Percentiles rank a stretch among this genome's conserved stretches.
Evolutionary conservation across 2,329 filamentous ascomycete species (phyloP).

Genomic region (Stemphylium vesicarium): DNA sequence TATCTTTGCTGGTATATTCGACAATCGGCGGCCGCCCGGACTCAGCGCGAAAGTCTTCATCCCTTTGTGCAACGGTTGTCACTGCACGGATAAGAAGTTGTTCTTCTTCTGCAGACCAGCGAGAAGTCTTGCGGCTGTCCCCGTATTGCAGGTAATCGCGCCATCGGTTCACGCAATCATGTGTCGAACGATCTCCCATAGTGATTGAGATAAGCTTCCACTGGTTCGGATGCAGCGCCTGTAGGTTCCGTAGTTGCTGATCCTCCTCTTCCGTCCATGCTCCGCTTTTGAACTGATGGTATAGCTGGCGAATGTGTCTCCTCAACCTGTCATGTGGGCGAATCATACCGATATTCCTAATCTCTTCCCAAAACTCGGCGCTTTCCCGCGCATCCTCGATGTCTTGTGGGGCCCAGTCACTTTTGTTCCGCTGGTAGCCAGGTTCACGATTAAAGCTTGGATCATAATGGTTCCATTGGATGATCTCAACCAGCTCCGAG

Average conservation of each 20-base stretch:
- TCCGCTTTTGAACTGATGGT: slow-evolving; percentile 68
- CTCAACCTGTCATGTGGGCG: slow-evolving; percentile 45
- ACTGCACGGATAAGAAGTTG: slow-evolving; percentile 60
- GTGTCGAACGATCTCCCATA: slow-evolving; percentile 66
- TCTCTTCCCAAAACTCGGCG: slow-evolving; percentile 41
- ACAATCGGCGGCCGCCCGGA: slow-evolving; percentile 30
- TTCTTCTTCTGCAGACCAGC: slow-evolving; percentile 69
- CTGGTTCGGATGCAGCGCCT: slow-evolving; percentile 58
- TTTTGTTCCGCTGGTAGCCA: background rate
- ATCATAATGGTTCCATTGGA: slow-evolving; percentile 21
- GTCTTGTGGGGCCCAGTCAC: slow-evolving; percentile 2
- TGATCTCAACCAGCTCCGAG: slow-evolving; percentile 27
- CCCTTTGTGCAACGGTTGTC: slow-evolving; percentile 59
- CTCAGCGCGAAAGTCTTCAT: slow-evolving; percentile 39
- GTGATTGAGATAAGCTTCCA: slow-evolving; percentile 68
- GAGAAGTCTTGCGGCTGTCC: slow-evolving; percentile 58
- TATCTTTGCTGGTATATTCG: slow-evolving; percentile 57
- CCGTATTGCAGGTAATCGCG: slow-evolving; percentile 70
- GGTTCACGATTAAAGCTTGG: background rate
- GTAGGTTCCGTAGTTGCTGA: slow-evolving; percentile 57
- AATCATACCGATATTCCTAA: slow-evolving; percentile 37
- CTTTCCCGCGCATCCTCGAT: slow-evolving; percentile 16
- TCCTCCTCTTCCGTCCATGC: slow-evolving; percentile 69
- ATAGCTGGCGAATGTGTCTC: slow-evolving; percentile 63
- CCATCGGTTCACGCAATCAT: slow-evolving; percentile 74